Base-by-base conservation (phyloP, 345 rosid genomes). In the Physaria fendleri region DNA sequence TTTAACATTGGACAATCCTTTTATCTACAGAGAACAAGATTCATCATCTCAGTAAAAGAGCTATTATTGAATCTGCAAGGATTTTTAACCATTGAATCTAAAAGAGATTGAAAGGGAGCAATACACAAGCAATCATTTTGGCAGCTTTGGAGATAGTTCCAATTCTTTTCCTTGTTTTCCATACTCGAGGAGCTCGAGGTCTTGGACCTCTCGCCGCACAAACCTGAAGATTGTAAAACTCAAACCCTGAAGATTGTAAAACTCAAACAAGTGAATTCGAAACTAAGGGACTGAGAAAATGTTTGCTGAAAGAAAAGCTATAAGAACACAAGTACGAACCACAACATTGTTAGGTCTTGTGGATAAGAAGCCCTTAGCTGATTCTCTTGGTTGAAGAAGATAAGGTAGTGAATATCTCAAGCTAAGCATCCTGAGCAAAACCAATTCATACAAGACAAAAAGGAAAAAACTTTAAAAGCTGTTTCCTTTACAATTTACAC, bases 171-270 rank as follows among this genome's bases (percentile, higher is more conserved):
- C 63, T 85, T 9, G 93, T 50, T 62, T 83, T 92, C 97, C 97
- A 88, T 38, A 92, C 97, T 63, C 97, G 85, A 64, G 91, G 98
- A 64, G 72, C 74, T 37, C 98, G 78, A 14, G 95, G 98, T 35
- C 95, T 77, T 8, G 98, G 98, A 73, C 96, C 98, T 82, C 80
- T 88, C 0, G 87, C 81, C 15, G 80, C 91, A 59, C 97, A 86
- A 43, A 84, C 83, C 98, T 92, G 66, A 64, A 50, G 21, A 55
- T 60, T 4, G n/a, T n/a, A n/a, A n/a, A n/a, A 17, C 37, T 5
- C 3, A 8, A 1, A n/a, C n/a, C n/a, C n/a, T n/a, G n/a, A n/a
- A n/a, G n/a, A n/a, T 25, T 25, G 6, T 5, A 25, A 25, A 0
- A 25, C 28, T 4, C 27, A 24, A 24, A 25, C 0, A 25, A 1